Evolutionary conservation across 139 green algal species (phyloP).

Genomic region (Volvox reticuliferus): DNA sequence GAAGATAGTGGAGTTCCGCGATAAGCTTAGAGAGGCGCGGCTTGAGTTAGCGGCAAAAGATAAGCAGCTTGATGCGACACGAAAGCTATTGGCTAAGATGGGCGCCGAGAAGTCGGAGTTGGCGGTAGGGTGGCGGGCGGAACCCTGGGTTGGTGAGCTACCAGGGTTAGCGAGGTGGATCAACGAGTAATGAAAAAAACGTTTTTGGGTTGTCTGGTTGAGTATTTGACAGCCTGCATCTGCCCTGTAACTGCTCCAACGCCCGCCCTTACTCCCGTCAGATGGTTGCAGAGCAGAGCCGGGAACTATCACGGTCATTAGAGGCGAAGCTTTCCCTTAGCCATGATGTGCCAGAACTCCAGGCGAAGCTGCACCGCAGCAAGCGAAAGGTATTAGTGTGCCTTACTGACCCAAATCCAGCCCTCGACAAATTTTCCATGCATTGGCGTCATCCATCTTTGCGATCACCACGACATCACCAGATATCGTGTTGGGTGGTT

Average conservation of each 20-base stretch:
- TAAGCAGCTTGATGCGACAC: conserved; percentile 20
- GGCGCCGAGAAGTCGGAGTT: conserved; percentile 3
- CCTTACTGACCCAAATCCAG: too few relatives aligned
- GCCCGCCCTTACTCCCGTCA: background rate
- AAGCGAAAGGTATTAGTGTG: conserved; percentile 19
- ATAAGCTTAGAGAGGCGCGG: background rate
- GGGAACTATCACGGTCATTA: conserved; percentile 16
- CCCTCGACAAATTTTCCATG: too few relatives aligned
- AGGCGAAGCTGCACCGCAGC: conserved; percentile 29
- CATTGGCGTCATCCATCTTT: too few relatives aligned
- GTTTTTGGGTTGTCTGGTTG: too few relatives aligned
- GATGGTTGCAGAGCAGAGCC: conserved; percentile 6
- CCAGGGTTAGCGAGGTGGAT: too few relatives aligned
- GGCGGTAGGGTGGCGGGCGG: conserved; percentile 5
- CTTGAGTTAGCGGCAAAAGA: conserved; percentile 10
- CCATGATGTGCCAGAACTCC: conserved; percentile 11
- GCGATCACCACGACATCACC: too few relatives aligned
- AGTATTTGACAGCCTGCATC: too few relatives aligned
- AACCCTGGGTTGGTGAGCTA: background rate
- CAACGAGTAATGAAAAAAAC: too few relatives aligned
- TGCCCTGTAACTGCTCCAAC: too few relatives aligned
- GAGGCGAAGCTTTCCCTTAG: conserved; percentile 32
- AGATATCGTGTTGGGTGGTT: too few relatives aligned
- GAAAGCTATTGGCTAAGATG: background rate
- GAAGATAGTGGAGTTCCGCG: conserved; percentile 12